phyloP scores from a whole-genome alignment of 1,284 basidiomycete species.

The Malassezia restricta region DNA sequence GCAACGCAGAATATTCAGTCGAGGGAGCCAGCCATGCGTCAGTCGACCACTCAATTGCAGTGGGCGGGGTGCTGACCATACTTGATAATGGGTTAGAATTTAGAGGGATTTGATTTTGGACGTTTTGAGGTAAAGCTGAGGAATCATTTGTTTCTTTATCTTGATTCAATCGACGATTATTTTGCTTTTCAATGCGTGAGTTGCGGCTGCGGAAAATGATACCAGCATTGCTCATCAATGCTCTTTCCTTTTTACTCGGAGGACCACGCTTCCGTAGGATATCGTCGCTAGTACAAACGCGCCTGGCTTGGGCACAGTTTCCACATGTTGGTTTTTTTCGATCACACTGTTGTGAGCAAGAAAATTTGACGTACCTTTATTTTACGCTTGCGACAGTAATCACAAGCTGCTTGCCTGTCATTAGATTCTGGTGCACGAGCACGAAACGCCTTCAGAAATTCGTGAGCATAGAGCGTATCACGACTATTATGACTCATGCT shows the following conservation, averaged over 20 bases:
- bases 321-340: slow-evolving; percentile 17
- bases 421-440: slow-evolving; percentile 13
- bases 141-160: too few relatives aligned
- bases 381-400: slow-evolving; percentile 19
- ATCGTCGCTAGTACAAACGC: slow-evolving; percentile 15
- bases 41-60: too few relatives aligned
- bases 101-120: too few relatives aligned
- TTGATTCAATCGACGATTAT: not conserved
- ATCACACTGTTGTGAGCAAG: slow-evolving; percentile 6
- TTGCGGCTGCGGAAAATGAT: slow-evolving; percentile 11
- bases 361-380: slow-evolving; percentile 8
- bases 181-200: not conserved
- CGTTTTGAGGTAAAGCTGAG: too few relatives aligned
- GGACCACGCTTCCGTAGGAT: slow-evolving; percentile 15
- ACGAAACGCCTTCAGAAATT: slow-evolving; percentile 16
- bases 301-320: slow-evolving; percentile 12
- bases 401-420: slow-evolving; percentile 17
- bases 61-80: too few relatives aligned
- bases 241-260: slow-evolving; percentile 14
- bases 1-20: too few relatives aligned
- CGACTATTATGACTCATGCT: slow-evolving; percentile 6
- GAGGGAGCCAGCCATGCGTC: too few relatives aligned
- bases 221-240: slow-evolving; percentile 13
- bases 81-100: too few relatives aligned
- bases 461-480: slow-evolving; percentile 16